These are phyloP conservation scores for Cladophialophora immunda DNA, from an alignment of 2,329 filamentous ascomycete species.

Conservation along the genomic window DNA sequence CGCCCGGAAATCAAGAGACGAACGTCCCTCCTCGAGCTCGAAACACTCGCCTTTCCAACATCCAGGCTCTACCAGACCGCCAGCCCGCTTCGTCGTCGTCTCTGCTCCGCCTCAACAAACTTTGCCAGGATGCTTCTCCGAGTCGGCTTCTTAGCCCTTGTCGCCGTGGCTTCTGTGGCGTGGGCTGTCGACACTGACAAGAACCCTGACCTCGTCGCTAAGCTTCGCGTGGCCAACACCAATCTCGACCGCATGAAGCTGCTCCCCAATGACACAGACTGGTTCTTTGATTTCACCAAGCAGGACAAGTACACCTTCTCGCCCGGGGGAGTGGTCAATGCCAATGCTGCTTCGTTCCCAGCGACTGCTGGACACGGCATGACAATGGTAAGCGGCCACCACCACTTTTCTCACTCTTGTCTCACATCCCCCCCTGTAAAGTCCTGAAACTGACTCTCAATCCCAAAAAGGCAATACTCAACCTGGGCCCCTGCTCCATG, in stretches of 20 bases:
- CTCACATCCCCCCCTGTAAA: background rate
- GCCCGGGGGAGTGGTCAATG: conserved; percentile 61
- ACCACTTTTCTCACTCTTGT: background rate
- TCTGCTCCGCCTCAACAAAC: conserved; percentile 25
- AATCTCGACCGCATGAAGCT: conserved; percentile 56
- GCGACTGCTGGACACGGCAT: conserved; percentile 58
- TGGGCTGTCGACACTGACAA: conserved; percentile 50
- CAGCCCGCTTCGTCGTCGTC: conserved; percentile 1
- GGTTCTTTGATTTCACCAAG: conserved; percentile 60
- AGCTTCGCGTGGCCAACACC: conserved; percentile 53
- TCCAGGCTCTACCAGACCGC: conserved; percentile 9
- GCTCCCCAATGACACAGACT: conserved; percentile 53
- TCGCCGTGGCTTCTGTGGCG: conserved; percentile 35
- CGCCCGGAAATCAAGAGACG: conserved; percentile 29
- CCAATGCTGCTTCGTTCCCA: conserved; percentile 62
- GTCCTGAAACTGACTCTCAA: conserved; percentile 5
- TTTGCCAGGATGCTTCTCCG: conserved; percentile 31
- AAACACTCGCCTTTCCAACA: conserved; percentile 21
- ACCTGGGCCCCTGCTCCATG: conserved; percentile 62
- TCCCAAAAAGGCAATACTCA: conserved; percentile 49
- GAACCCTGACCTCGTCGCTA: conserved; percentile 51
- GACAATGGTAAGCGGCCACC: conserved; percentile 47
- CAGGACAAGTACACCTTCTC: conserved; percentile 53
- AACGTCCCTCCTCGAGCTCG: conserved; percentile 26
- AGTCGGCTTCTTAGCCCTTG: conserved; percentile 40